Evolutionary conservation across 78 protist species (phyloP).

Genomic region (Diacronema lutheri): DNA sequence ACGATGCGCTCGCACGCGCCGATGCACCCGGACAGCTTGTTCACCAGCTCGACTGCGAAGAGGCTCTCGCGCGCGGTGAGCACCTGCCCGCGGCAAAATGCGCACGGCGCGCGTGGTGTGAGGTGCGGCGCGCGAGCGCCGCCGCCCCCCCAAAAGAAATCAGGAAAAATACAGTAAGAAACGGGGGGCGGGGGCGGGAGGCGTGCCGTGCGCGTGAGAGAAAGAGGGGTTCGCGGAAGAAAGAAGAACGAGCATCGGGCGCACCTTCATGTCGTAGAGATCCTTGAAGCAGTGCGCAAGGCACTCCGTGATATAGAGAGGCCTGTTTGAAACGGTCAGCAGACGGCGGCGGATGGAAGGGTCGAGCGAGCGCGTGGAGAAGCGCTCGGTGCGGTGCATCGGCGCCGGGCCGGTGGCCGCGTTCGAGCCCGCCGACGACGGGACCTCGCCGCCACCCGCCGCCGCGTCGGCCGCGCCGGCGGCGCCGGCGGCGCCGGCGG

Average conservation of each 20-base stretch:
- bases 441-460: too few species aligned
- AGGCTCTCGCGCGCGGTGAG: constrained; percentile 22
- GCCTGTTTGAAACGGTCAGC: neutral
- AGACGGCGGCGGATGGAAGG: neutral
- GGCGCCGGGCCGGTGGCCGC: neutral
- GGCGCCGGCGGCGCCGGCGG: too few species aligned
- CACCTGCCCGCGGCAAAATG: neutral
- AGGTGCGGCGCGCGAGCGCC: too few species aligned
- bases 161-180: too few species aligned
- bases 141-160: too few species aligned
- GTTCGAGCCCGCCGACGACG: too few species aligned
- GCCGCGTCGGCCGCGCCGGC: neutral
- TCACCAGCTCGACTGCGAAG: neutral
- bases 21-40: neutral
- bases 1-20: constrained; percentile 41
- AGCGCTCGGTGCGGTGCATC: neutral
- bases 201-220: too few species aligned
- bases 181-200: too few species aligned
- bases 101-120: neutral
- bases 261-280: too few species aligned
- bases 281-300: neutral
- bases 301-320: neutral
- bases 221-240: too few species aligned
- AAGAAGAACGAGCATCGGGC: too few species aligned
- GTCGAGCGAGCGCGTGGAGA: neutral